phyloP scores from a whole-genome alignment of 495 filamentous ascomycete genomes.

The Sabuloglossum arenarium region DNA sequence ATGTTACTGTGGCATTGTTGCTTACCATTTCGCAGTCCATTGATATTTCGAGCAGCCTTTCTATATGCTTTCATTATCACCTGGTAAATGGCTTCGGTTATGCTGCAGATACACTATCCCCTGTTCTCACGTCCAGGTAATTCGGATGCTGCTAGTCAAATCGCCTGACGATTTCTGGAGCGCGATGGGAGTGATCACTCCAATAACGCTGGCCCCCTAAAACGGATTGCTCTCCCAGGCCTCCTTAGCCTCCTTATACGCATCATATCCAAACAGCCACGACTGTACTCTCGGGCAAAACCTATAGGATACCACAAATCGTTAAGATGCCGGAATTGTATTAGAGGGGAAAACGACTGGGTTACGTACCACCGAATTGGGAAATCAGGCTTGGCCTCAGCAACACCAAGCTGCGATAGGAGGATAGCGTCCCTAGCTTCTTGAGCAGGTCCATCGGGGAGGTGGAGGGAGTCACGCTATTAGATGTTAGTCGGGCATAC shows the following conservation, averaged over 20 bases:
- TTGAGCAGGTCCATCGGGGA: slow-evolving; percentile 12
- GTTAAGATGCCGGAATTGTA: too few relatives aligned
- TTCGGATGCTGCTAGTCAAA: slow-evolving; percentile 46
- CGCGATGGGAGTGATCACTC: slow-evolving; percentile 57
- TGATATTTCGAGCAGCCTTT: too few relatives aligned
- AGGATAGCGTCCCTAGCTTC: slow-evolving; percentile 7
- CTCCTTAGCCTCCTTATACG: not conserved
- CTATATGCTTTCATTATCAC: too few relatives aligned
- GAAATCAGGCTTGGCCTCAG: not conserved
- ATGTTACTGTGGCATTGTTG: too few relatives aligned
- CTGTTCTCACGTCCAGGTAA: too few relatives aligned
- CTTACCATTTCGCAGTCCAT: too few relatives aligned
- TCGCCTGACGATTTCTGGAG: slow-evolving; percentile 68
- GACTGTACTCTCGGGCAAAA: not conserved
- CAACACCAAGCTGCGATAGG: not conserved
- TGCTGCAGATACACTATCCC: too few relatives aligned
- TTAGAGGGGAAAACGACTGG: too few relatives aligned
- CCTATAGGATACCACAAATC: too few relatives aligned
- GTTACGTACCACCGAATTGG: slow-evolving; percentile 7
- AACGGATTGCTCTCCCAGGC: not conserved
- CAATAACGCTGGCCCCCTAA: slow-evolving; percentile 29
- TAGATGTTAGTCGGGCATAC: too few relatives aligned
- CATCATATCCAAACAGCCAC: slow-evolving; percentile 15
- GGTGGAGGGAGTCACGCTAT: slow-evolving; percentile 9
- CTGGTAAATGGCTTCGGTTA: too few relatives aligned